phyloP scores from a whole-genome alignment of 768 basidiomycete species.

The Arthromyces matolae region DNA sequence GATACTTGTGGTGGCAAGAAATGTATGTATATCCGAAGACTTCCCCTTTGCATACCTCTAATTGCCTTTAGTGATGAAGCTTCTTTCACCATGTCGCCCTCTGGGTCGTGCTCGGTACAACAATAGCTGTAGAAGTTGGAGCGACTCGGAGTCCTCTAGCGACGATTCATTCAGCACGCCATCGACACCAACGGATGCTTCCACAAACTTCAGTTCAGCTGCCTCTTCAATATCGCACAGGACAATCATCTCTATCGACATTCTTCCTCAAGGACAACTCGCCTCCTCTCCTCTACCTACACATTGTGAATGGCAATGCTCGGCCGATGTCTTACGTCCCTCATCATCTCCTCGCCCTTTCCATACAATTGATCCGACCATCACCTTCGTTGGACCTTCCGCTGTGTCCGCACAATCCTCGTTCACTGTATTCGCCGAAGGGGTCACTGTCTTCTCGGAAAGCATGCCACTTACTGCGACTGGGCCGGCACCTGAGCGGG shows the following conservation, averaged over 20 bases:
- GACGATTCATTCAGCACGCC: slow-evolving; percentile 38
- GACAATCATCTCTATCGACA: slow-evolving; percentile 44
- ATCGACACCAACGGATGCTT: slow-evolving; percentile 35
- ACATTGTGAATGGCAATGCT: slow-evolving; percentile 10
- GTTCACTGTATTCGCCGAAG: slow-evolving; percentile 52
- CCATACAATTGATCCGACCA: slow-evolving; percentile 58
- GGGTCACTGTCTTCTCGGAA: slow-evolving; percentile 50
- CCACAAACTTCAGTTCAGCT: slow-evolving; percentile 27
- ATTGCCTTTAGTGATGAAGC: slow-evolving; percentile 38
- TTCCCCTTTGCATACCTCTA: slow-evolving; percentile 2
- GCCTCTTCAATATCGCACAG: slow-evolving; percentile 19
- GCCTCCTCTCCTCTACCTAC: background rate
- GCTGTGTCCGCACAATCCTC: slow-evolving; percentile 48
- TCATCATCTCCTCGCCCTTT: slow-evolving; percentile 52
- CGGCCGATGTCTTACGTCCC: slow-evolving; percentile 27
- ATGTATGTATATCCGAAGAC: slow-evolving; percentile 41
- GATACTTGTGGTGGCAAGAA: slow-evolving; percentile 71
- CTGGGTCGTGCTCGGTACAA: slow-evolving; percentile 16
- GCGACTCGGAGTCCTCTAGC: slow-evolving; percentile 36
- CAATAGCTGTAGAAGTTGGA: slow-evolving; percentile 21
- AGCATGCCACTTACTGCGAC: slow-evolving; percentile 31
- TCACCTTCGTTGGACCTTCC: slow-evolving; percentile 55
- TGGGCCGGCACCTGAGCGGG: slow-evolving; percentile 23
- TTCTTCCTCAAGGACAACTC: slow-evolving; percentile 30
- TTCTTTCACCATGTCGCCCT: slow-evolving; percentile 37